These are phyloP conservation scores for Neofusicoccum sp. DNA, from an alignment of 2,329 filamentous ascomycete genomes.

Conservation along the genomic window DNA sequence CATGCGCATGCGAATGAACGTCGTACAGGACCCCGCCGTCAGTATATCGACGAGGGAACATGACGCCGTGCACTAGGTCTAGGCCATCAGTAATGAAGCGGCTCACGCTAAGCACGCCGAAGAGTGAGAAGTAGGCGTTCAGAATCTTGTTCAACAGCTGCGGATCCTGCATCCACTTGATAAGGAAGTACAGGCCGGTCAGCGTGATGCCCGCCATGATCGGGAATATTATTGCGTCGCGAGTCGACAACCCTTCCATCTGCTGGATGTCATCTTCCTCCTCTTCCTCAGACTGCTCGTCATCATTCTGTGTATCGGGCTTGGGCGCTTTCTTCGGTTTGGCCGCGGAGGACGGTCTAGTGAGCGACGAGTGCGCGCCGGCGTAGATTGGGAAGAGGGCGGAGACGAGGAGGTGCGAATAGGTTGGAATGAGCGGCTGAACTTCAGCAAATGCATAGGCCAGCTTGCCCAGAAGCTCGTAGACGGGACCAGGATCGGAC, in stretches of 20 bases:
- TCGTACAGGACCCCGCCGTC: constrained; percentile 51
- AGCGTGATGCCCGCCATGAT: constrained; percentile 71
- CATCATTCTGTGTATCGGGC: constrained; percentile 38
- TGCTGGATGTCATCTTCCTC: constrained; percentile 54
- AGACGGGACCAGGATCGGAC: constrained; percentile 21
- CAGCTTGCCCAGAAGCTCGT: constrained; percentile 39
- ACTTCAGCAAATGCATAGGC: constrained; percentile 45
- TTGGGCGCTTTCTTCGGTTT: constrained; percentile 56
- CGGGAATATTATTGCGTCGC: constrained; percentile 83
- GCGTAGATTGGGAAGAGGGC: constrained; percentile 81
- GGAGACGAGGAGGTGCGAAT: constrained; percentile 63
- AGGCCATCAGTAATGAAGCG: constrained; percentile 72
- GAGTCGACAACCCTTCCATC: constrained; percentile 68
- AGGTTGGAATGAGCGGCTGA: constrained; percentile 51
- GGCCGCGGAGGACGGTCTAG: constrained; percentile 76
- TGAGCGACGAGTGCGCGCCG: constrained; percentile 80
- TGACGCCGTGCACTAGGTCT: constrained; percentile 61
- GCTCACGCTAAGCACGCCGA: constrained; percentile 74
- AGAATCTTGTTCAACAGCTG: constrained; percentile 78
- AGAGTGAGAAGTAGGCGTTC: constrained; percentile 76
- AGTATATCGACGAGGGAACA: constrained; percentile 72
- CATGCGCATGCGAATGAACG: constrained; percentile 30
- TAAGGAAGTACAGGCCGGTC: constrained; percentile 76
- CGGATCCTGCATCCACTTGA: constrained; percentile 84
- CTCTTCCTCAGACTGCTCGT: constrained; percentile 50